A percentile compares a stretch with the other conserved stretches of the same genome.
These are phyloP conservation scores for Acanthamoeba divionensis DNA, from an alignment of 208 protist genomes.

Conservation along the genomic window DNA sequence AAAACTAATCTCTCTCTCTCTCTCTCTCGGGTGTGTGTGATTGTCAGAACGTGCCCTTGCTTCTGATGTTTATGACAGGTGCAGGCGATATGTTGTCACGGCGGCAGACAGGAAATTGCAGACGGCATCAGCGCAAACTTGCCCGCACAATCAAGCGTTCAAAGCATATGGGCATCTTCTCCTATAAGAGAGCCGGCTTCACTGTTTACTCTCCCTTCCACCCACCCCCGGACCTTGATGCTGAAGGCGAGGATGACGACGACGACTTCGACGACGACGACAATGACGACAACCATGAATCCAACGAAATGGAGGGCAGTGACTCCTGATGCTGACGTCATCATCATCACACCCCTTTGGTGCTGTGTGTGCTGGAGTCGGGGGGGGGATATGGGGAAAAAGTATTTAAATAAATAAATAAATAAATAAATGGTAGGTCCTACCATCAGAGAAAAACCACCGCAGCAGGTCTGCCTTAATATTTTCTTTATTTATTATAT, in stretches of 20 bases:
- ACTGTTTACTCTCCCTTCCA: constrained; percentile 57
- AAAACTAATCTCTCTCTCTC: neutral
- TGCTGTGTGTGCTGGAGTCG: no score
- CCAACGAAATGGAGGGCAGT: neutral
- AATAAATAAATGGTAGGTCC: no score
- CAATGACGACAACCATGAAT: constrained; percentile 1
- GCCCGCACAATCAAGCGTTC: constrained; percentile 57
- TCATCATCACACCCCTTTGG: no score
- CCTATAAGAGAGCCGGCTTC: constrained; percentile 61
- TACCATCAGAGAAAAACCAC: no score
- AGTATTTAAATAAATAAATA: no score
- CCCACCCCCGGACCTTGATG: neutral
- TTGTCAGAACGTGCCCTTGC: constrained; percentile 62
- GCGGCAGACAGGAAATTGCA: constrained; percentile 59
- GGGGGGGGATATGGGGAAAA: no score
- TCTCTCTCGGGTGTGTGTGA: no score
- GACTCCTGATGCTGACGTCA: no score
- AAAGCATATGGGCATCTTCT: constrained; percentile 55
- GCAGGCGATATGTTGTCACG: constrained; percentile 56
- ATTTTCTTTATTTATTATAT: no score
- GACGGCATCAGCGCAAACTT: constrained; percentile 63
- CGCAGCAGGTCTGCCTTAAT: no score
- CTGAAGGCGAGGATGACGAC: neutral
- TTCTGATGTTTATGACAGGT: constrained; percentile 49
- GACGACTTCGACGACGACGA: neutral